Evolutionary conservation across 2,329 filamentous ascomycete genomes (phyloP).

Genomic region (Arthrobotrys musiformis): DNA sequence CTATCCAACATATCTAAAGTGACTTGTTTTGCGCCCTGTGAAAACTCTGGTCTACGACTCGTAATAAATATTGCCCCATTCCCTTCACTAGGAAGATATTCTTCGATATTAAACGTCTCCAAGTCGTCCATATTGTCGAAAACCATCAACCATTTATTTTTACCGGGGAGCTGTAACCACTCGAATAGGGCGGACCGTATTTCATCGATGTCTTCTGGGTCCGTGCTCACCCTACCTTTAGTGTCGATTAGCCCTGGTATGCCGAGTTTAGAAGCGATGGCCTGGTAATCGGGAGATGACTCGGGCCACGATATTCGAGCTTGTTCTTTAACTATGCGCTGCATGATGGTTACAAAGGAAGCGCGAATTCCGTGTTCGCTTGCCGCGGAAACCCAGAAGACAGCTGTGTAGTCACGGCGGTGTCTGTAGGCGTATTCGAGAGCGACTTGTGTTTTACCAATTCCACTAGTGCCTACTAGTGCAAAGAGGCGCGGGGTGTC

Average conservation of each 20-base stretch:
- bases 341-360: conserved; percentile 3
- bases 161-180: too few relatives aligned
- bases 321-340: conserved; percentile 10
- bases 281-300: conserved; percentile 11
- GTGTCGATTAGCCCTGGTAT: conserved; percentile 10
- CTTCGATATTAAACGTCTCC: not conserved
- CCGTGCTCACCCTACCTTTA: not conserved
- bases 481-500: too few relatives aligned
- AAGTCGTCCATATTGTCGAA: not conserved
- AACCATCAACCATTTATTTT: too few relatives aligned
- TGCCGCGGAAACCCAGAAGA: conserved; percentile 59
- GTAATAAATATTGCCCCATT: conserved; percentile 5
- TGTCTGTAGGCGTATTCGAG: conserved; percentile 57
- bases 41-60: conserved; percentile 8
- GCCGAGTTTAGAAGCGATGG: conserved; percentile 16
- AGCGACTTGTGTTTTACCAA: too few relatives aligned
- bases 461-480: conserved; percentile 25
- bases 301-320: not conserved
- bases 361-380: conserved; percentile 6
- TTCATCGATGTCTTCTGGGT: not conserved
- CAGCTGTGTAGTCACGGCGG: conserved; percentile 53
- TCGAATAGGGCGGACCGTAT: not conserved
- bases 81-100: not conserved
- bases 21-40: not conserved
- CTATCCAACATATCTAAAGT: too few relatives aligned